Percentiles rank a stretch among this genome's conserved stretches.
phyloP scores from a whole-genome alignment of 352 stramenopile species.

The Globisporangium mamillatum region DNA sequence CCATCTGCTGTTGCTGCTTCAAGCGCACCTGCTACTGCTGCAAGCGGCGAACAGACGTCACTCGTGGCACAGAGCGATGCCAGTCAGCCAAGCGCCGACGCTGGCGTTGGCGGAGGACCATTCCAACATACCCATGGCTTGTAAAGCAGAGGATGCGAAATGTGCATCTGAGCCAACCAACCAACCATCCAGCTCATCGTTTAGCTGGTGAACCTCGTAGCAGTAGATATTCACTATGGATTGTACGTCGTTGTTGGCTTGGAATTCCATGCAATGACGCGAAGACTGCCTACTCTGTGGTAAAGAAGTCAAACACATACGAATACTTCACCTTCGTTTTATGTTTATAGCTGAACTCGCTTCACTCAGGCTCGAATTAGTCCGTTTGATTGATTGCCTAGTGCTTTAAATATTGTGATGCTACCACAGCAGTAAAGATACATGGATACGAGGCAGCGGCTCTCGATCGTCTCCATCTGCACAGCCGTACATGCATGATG shows the following conservation, averaged over 20 bases:
- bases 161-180: not conserved
- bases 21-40: slow-evolving; percentile 3
- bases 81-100: slow-evolving; percentile 56
- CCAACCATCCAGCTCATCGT: not conserved
- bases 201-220: not conserved
- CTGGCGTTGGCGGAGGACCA: slow-evolving; percentile 72
- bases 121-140: slow-evolving; percentile 38
- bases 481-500: not conserved
- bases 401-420: not conserved
- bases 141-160: not conserved
- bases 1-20: slow-evolving; percentile 5
- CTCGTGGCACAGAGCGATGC: slow-evolving; percentile 40
- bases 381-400: not conserved
- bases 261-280: not conserved
- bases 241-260: not conserved
- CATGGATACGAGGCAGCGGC: not conserved
- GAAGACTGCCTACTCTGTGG: too few relatives aligned
- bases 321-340: not conserved
- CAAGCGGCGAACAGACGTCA: slow-evolving; percentile 15
- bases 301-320: too few relatives aligned
- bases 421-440: too few relatives aligned
- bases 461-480: not conserved
- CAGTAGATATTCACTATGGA: not conserved
- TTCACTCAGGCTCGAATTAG: not conserved
- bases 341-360: not conserved